A percentile compares a stretch with the other conserved stretches of the same genome.
These are phyloP conservation scores for Penicillium capsulatum DNA, from an alignment of 2,329 filamentous ascomycete genomes.

Conservation along the genomic window DNA sequence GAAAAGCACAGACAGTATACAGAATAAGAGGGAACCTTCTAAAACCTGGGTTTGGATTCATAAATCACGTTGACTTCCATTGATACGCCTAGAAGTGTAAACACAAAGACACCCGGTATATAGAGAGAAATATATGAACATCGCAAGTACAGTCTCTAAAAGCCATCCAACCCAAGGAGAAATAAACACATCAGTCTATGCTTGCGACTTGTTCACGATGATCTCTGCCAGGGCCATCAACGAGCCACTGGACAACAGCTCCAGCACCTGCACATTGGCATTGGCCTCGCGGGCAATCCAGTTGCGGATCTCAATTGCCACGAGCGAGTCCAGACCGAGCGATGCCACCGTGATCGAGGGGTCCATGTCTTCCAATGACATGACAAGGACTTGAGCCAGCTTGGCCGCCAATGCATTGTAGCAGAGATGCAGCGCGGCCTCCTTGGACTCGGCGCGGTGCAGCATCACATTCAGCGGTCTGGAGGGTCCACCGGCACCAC, in stretches of 20 bases:
- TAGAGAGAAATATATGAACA: too few relatives aligned
- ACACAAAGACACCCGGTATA: too few relatives aligned
- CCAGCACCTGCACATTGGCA: slow-evolving; percentile 30
- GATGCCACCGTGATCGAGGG: slow-evolving; percentile 21
- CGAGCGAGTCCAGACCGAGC: slow-evolving; percentile 22
- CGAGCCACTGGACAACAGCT: slow-evolving; percentile 26
- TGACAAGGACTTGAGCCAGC: slow-evolving; percentile 49
- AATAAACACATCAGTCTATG: slow-evolving; percentile 3
- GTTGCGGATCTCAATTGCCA: slow-evolving; percentile 24
- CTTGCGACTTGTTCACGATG: slow-evolving; percentile 23
- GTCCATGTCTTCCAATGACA: slow-evolving; percentile 50
- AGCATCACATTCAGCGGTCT: slow-evolving; percentile 48
- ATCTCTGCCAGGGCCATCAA: slow-evolving; percentile 22
- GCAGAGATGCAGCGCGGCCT: slow-evolving; percentile 47
- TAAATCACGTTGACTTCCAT: too few relatives aligned
- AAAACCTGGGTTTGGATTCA: too few relatives aligned
- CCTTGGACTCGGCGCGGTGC: slow-evolving; percentile 38
- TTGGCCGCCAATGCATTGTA: slow-evolving; percentile 48
- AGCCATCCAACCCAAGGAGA: neutral
- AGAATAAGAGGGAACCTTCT: too few relatives aligned
- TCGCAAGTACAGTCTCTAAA: neutral
- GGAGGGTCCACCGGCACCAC: slow-evolving; percentile 10
- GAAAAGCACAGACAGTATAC: too few relatives aligned
- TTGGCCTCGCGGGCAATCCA: slow-evolving; percentile 28
- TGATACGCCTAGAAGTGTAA: too few relatives aligned